Evolutionary conservation across 2,329 filamentous ascomycete genomes (phyloP).

Genomic region (Aureobasidium namibiae): DNA sequence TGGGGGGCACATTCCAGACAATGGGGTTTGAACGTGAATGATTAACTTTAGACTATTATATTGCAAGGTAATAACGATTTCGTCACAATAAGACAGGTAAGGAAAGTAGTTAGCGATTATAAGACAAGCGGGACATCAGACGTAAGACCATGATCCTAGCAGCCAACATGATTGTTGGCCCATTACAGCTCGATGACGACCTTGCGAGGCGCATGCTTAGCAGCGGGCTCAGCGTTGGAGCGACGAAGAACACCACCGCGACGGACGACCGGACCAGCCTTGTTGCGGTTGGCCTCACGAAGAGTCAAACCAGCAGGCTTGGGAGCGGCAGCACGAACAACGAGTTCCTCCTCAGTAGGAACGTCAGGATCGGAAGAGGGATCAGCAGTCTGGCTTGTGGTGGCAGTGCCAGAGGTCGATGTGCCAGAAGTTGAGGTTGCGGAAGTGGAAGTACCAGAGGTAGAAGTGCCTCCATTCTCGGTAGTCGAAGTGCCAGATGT

Average conservation of each 20-base stretch:
- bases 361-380: neutral
- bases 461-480: neutral
- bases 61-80: too few relatives aligned
- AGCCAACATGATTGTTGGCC: too few relatives aligned
- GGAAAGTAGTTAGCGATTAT: neutral
- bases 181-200: neutral
- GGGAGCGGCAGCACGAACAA: neutral
- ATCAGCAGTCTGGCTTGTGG: neutral
- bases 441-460: neutral
- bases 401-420: neutral
- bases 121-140: neutral
- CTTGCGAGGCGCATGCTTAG: neutral
- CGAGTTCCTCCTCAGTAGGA: neutral
- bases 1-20: neutral
- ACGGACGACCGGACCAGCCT: neutral
- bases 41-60: neutral
- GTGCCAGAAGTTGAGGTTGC: neutral
- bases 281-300: neutral
- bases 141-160: neutral
- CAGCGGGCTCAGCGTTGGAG: neutral
- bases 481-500: neutral
- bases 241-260: constrained; percentile 6
- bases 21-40: neutral
- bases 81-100: too few relatives aligned
- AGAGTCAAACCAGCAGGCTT: neutral